Base-by-base conservation (phyloP, 495 filamentous ascomycete genomes). In the Coniosporium apollinis region DNA sequence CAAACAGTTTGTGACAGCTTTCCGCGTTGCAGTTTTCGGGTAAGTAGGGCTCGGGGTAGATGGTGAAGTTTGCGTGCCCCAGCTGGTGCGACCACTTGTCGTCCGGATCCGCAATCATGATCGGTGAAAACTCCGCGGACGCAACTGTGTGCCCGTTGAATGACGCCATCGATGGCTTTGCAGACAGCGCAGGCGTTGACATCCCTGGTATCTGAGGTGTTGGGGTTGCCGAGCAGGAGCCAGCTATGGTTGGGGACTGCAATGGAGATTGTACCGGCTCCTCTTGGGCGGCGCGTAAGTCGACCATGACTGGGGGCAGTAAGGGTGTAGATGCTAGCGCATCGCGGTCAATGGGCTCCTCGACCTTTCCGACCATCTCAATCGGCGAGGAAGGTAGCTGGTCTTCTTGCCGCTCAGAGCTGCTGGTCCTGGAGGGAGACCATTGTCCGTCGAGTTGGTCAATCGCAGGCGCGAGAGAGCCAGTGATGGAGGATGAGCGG, bases 61-160 rank as follows among this genome's bases (percentile, higher is more conserved):
- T 89, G 46, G 70, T 85, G 57, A 86, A 94, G 50, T 94, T 92
- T 29, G 85, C 83, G 50, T 94, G 85, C 10, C 85, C 85, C 3
- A 94, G 70, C 38, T 72, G 74, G 45, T 72, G 67, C 4, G 82
- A 73, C 85, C 85, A 93, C 38, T 72, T 66, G 52, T 94, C 85
- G 16, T 70, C 63, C 7, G 69, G 66, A 33, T 79, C 71, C 4
- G 70, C 64, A 0, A 81, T 58, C 13, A 67, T 52, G 41, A 79
- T 69, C 2, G 70, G 63, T 3, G 67, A 65, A 8, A 83, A 71
- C 5, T 72, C 69, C 1, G 65, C 62, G n/a, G 64, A 54, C 0
- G 70, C 61, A 17, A 68, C 59, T 13, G 60, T 42, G 17, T 63
- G 62, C 30, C 55, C 58, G 19, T 69, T 71, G 44, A 93, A 78